Percentiles rank a stretch among this genome's conserved stretches.
These are phyloP conservation scores for Boletellus ananiceps DNA, from an alignment of 768 basidiomycete genomes.

Conservation along the genomic window DNA sequence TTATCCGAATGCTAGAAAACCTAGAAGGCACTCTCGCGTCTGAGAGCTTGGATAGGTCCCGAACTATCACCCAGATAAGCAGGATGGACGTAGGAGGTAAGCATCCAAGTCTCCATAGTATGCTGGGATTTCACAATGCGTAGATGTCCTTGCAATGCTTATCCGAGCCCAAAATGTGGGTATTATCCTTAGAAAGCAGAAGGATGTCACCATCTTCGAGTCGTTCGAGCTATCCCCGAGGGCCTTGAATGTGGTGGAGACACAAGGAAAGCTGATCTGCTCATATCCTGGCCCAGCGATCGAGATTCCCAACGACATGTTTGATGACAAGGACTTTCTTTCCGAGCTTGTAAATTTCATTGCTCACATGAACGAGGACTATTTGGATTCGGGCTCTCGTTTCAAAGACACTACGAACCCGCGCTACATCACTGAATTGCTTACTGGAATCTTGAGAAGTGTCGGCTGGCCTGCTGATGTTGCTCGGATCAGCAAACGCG, in stretches of 20 bases:
- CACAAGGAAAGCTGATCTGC: constrained; percentile 39
- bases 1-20: neutral
- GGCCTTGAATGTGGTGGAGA: constrained; percentile 29
- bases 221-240: constrained; percentile 41
- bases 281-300: constrained; percentile 44
- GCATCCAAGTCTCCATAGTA: neutral
- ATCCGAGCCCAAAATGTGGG: constrained; percentile 46
- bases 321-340: constrained; percentile 26
- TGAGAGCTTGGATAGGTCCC: neutral
- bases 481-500: neutral
- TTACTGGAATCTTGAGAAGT: constrained; percentile 41
- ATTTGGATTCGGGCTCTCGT: constrained; percentile 23
- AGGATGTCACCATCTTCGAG: constrained; percentile 7
- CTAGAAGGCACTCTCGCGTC: neutral
- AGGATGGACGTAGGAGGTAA: neutral
- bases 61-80: neutral
- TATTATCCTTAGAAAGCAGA: constrained; percentile 32
- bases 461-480: constrained; percentile 16
- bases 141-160: constrained; percentile 36
- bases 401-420: constrained; percentile 29
- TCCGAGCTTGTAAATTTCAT: constrained; percentile 38
- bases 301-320: constrained; percentile 21
- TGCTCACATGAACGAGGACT: constrained; percentile 28
- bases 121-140: neutral
- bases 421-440: constrained; percentile 42